Conservation (phyloP, 441 rosid species). For the Corymbia calophylla region DNA sequence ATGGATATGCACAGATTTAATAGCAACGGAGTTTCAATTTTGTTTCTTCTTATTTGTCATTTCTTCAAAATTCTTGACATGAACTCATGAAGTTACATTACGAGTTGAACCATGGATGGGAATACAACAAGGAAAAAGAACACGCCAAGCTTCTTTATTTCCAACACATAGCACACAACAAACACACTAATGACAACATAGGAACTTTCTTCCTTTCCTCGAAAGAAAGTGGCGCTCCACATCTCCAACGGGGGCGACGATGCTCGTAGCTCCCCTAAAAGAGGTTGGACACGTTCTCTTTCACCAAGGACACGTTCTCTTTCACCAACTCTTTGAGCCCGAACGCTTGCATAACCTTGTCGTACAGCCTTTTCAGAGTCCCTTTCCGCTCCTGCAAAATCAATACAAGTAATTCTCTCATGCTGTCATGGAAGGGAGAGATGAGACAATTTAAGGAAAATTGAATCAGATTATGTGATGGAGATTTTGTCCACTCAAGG, state of each 20-base stretch:
- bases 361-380: too few relatives aligned
- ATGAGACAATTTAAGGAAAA: background rate
- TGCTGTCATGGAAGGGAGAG: too few relatives aligned
- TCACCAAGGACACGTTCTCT: background rate
- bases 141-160: background rate
- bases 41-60: background rate
- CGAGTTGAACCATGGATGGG: background rate
- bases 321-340: background rate
- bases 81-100: background rate
- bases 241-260: background rate
- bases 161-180: background rate
- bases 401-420: too few relatives aligned
- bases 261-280: background rate
- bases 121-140: background rate
- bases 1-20: background rate
- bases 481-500: background rate
- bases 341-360: background rate
- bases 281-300: background rate
- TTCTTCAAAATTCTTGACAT: too few relatives aligned
- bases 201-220: background rate
- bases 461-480: background rate
- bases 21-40: background rate
- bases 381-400: too few relatives aligned
- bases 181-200: too few relatives aligned
- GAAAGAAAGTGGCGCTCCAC: background rate